Evolutionary conservation across 2,329 filamentous ascomycete genomes (phyloP).

Genomic region (Metarhizium robertsii): DNA sequence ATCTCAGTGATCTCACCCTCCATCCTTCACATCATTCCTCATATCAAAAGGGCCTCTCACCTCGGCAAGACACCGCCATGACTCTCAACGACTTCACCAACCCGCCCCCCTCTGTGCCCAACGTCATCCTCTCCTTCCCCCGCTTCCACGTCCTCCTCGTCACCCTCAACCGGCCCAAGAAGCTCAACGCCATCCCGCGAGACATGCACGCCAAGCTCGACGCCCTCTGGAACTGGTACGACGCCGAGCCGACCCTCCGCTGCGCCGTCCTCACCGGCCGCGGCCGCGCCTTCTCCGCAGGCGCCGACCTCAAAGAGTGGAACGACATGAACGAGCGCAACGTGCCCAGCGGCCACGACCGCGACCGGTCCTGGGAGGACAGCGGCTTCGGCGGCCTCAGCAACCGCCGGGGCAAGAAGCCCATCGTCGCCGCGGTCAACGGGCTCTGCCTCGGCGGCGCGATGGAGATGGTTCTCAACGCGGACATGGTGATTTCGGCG

Average conservation of each 20-base stretch:
- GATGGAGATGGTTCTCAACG: conserved; percentile 67
- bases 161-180: neutral
- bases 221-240: conserved; percentile 48
- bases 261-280: conserved; percentile 54
- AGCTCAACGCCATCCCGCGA: conserved; percentile 47
- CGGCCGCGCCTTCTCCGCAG: conserved; percentile 57
- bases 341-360: conserved; percentile 1
- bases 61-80: neutral
- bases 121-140: conserved; percentile 40
- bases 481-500: conserved; percentile 60
- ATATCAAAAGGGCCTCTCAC: neutral
- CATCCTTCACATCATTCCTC: too few species aligned
- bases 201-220: conserved; percentile 39
- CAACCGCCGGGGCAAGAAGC: conserved; percentile 60
- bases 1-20: too few species aligned
- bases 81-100: conserved; percentile 18
- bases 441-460: conserved; percentile 67
- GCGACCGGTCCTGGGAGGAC: conserved; percentile 21
- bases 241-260: conserved; percentile 48
- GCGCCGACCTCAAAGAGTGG: conserved; percentile 58
- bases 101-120: conserved; percentile 30
- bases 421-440: conserved; percentile 68
- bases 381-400: conserved; percentile 58
- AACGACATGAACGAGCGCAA: conserved; percentile 27
- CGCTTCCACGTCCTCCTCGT: conserved; percentile 36